Base-by-base conservation (phyloP, 225 moss, liverwort and hornwort genomes). In the Pseudisothecium myosuroides region DNA sequence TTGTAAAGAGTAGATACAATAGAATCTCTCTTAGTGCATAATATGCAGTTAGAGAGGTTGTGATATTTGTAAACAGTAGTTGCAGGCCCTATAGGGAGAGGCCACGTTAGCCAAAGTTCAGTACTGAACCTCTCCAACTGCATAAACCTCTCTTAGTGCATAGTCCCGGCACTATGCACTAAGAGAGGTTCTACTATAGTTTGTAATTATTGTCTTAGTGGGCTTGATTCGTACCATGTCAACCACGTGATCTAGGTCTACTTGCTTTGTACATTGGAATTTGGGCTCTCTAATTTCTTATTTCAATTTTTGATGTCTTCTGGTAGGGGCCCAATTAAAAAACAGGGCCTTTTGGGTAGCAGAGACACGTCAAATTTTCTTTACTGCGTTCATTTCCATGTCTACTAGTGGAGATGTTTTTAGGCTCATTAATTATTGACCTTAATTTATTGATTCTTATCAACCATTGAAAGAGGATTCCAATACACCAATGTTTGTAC, bases 201-300 rank as follows among this genome's bases (percentile, higher is more conserved):
- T 0, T 73, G 1, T 17, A 47, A 73, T 17, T 73, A 73, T 0
- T 73, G 0, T 47, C 29, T 45, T 0, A 28, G 2, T 2, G 6
- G 0, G 17, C 6, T 45, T 45, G 16, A 10, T 45, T 1, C 1
- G 4, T 73, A 17, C 16, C 8, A 28, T 1, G 1, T 71, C 71
- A 41, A 26, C 14, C 0, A 1, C 3, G 0, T 10, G 1, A 69
- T 5, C 0, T 1, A 1, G 1, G 1, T 39, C 4, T 14, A 0
- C 14, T 2, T 39, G 0, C 8, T 41, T 69, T 14, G 1, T 39
- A 2, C 24, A 41, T 69, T 69, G 16, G 16, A 28, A 72, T 43
- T 24, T 4, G 0, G 8, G 45, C 8, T 45, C 45, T 45, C 45
- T 68, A 2, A 22, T 4, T 68, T n/a, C 7, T 68, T 68, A 68